These are phyloP conservation scores for Populus pruinosa DNA, from an alignment of 345 rosid genomes.

Conservation along the genomic window DNA sequence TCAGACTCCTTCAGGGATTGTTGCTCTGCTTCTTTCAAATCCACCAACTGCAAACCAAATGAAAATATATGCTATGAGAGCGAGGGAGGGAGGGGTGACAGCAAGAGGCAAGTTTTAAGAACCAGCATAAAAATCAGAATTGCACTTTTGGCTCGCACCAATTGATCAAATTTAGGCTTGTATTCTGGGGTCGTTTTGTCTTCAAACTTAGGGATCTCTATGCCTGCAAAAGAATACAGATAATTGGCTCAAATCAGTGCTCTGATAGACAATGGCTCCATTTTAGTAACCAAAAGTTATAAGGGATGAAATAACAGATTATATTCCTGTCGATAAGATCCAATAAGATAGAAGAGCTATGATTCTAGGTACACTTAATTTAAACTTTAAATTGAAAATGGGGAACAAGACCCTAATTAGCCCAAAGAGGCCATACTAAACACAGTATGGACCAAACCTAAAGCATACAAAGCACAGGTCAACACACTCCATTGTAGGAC, in stretches of 20 bases:
- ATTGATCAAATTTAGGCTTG: constrained; percentile 84
- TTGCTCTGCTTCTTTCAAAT: constrained; percentile 87
- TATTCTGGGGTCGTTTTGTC: constrained; percentile 89
- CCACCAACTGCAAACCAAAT: constrained; percentile 52
- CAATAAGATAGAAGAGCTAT: not conserved
- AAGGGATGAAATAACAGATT: not conserved
- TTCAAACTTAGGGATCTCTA: constrained; percentile 80
- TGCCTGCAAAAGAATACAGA: constrained; percentile 35
- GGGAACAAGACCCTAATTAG: not conserved
- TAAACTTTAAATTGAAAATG: not conserved
- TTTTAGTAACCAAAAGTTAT: not conserved
- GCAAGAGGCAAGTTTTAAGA: not conserved
- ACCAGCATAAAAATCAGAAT: constrained; percentile 1
- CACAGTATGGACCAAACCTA: not conserved
- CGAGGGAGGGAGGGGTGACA: not conserved
- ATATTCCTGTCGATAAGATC: not conserved
- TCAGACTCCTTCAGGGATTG: constrained; percentile 80
- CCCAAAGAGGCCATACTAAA: not conserved
- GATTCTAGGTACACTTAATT: not conserved
- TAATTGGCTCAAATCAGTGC: not conserved
- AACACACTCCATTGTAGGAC: not conserved
- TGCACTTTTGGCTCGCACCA: constrained; percentile 51
- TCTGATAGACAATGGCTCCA: not conserved
- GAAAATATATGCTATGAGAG: not conserved
- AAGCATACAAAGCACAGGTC: not conserved